Percentiles rank a stretch among this genome's conserved stretches.
phyloP scores from a whole-genome alignment of 2,329 filamentous ascomycete species.

The Clonostachys rosea region DNA sequence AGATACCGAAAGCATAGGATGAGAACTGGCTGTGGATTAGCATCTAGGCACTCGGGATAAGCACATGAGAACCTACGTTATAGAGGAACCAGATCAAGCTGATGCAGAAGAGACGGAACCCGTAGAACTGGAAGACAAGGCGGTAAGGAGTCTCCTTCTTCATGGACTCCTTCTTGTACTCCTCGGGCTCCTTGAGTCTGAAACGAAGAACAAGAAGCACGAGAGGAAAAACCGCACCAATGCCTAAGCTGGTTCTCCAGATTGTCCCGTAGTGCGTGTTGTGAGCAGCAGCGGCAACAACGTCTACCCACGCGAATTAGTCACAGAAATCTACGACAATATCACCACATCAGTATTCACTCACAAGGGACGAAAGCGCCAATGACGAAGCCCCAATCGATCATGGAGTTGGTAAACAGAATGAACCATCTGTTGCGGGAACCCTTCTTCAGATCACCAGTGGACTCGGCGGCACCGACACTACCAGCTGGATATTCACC shows the following conservation, averaged over 20 bases:
- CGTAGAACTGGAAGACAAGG: constrained; percentile 62
- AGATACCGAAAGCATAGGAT: constrained; percentile 80
- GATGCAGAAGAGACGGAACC: constrained; percentile 65
- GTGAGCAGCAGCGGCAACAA: constrained; percentile 50
- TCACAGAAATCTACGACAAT: background rate
- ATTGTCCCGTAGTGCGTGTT: constrained; percentile 65
- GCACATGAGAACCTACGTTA: constrained; percentile 40
- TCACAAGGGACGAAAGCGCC: constrained; percentile 68
- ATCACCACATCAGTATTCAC: constrained; percentile 4
- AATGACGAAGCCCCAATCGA: constrained; percentile 78
- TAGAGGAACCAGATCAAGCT: constrained; percentile 78
- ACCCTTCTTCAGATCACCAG: constrained; percentile 74
- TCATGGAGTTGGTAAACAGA: constrained; percentile 84
- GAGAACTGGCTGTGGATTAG: constrained; percentile 52
- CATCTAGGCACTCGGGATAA: background rate
- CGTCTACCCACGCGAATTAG: constrained; percentile 18
- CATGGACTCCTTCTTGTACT: constrained; percentile 70
- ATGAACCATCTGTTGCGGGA: constrained; percentile 90
- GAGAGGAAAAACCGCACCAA: constrained; percentile 77
- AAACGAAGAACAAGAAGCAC: constrained; percentile 67
- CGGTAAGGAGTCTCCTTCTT: constrained; percentile 50
- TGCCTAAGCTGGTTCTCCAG: constrained; percentile 77
- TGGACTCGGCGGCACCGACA: constrained; percentile 80
- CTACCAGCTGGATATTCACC: constrained; percentile 78
- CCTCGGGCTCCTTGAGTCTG: constrained; percentile 73